phyloP scores from a whole-genome alignment of 2,329 filamentous ascomycete species.

The Scolecobasidium constrictum region DNA sequence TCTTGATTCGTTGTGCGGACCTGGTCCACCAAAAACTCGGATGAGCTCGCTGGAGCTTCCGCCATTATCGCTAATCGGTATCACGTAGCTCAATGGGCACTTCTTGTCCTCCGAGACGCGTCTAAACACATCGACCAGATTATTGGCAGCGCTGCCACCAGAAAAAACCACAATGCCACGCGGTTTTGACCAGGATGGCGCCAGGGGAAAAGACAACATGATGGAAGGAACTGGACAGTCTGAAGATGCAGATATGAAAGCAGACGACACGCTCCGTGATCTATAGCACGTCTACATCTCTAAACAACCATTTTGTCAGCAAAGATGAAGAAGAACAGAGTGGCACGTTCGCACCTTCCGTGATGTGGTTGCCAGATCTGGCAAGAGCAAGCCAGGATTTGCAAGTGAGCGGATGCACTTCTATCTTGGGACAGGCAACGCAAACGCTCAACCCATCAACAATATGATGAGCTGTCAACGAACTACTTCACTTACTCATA shows the following conservation, averaged over 20 bases:
- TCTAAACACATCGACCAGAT: constrained; percentile 80
- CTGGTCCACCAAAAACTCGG: constrained; percentile 86
- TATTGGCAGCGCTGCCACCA: constrained; percentile 89
- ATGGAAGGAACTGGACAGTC: no score
- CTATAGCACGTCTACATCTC: no score
- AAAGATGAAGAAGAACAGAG: constrained; percentile 11
- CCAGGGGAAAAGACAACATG: constrained; percentile 12
- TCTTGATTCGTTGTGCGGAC: no score
- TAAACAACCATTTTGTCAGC: no score
- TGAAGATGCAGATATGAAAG: no score
- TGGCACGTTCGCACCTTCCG: neutral
- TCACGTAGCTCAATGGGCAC: constrained; percentile 69
- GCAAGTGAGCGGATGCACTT: no score
- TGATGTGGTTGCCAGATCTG: neutral
- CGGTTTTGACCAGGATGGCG: constrained; percentile 12
- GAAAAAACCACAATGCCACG: constrained; percentile 74
- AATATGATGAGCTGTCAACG: no score
- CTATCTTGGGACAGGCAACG: no score
- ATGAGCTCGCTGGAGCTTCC: constrained; percentile 91
- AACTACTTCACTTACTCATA: no score
- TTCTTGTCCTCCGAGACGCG: constrained; percentile 47
- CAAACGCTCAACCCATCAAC: no score
- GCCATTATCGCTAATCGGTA: constrained; percentile 93
- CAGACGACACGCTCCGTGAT: no score
- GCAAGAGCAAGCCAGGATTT: neutral